phyloP scores from a whole-genome alignment of 495 filamentous ascomycete species.

The Peziza echinospora region DNA sequence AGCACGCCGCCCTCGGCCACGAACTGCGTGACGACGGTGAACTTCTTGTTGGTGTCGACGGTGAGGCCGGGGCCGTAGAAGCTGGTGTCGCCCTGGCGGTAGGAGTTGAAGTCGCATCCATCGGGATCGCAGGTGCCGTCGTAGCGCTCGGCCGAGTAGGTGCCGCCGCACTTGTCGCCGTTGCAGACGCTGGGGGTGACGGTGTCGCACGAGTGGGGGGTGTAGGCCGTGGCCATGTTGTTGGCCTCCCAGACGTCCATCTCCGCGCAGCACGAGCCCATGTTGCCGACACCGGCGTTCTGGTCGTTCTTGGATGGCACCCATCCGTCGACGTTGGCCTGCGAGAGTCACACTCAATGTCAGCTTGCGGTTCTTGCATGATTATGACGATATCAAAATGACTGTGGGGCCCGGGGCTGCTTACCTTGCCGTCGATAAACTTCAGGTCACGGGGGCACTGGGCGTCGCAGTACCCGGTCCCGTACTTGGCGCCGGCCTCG shows the following conservation, averaged over 20 bases:
- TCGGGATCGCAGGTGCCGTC: slow-evolving; percentile 47
- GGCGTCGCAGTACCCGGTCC: slow-evolving; percentile 50
- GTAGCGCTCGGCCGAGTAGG: slow-evolving; percentile 20
- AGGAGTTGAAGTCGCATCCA: slow-evolving; percentile 60
- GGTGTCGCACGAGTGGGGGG: slow-evolving; percentile 37
- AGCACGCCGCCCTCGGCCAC: slow-evolving; percentile 33
- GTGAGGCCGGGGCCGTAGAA: slow-evolving; percentile 39
- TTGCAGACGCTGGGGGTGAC: slow-evolving; percentile 33
- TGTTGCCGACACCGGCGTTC: slow-evolving; percentile 36
- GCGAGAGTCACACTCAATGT: neutral
- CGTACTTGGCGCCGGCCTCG: slow-evolving; percentile 39
- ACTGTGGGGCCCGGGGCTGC: too few species aligned
- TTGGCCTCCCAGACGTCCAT: slow-evolving; percentile 58
- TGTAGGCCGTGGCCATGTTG: slow-evolving; percentile 33
- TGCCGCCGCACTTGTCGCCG: slow-evolving; percentile 27
- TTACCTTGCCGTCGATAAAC: slow-evolving; percentile 29
- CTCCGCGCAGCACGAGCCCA: slow-evolving; percentile 50
- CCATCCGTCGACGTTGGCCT: slow-evolving; percentile 42
- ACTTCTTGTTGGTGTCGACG: slow-evolving; percentile 38
- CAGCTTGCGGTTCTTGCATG: neutral
- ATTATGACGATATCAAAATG: too few species aligned
- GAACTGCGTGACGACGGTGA: slow-evolving; percentile 52
- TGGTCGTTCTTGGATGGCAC: slow-evolving; percentile 31
- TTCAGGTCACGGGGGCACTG: slow-evolving; percentile 35
- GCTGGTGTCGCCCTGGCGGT: slow-evolving; percentile 34